Evolutionary conservation across 1,284 basidiomycete species (phyloP).

Genomic region (Heterobasidion parviporum): DNA sequence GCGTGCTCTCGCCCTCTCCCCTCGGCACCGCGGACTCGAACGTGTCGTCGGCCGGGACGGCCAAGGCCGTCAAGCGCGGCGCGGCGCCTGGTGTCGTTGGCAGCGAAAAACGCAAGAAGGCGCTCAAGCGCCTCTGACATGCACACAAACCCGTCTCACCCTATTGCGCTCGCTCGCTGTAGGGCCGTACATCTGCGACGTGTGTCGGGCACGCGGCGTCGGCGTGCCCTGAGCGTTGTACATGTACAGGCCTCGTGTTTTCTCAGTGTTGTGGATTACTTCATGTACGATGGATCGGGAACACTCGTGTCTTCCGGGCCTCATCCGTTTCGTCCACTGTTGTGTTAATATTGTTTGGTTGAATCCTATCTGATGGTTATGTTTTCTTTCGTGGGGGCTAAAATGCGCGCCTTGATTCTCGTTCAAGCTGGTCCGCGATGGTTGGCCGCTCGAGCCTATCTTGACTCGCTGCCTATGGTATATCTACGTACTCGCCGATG

Average conservation of each 20-base stretch:
- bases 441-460: too few species aligned
- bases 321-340: background rate
- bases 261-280: background rate
- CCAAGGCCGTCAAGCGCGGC: slow-evolving; percentile 61
- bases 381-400: background rate
- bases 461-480: too few species aligned
- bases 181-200: too few species aligned
- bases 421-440: too few species aligned
- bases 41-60: slow-evolving; percentile 33
- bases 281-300: background rate
- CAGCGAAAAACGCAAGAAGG: slow-evolving; percentile 79
- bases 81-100: slow-evolving; percentile 44
- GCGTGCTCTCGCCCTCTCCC: slow-evolving; percentile 53
- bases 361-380: background rate
- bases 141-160: background rate
- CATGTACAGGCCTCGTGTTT: background rate
- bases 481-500: too few species aligned
- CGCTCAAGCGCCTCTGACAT: slow-evolving; percentile 65
- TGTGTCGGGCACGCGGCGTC: background rate
- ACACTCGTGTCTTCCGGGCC: background rate
- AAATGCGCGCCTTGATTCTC: too few species aligned
- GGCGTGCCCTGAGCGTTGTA: background rate
- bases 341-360: background rate
- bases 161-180: background rate
- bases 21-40: slow-evolving; percentile 64